phyloP scores from a whole-genome alignment of 352 stramenopile genomes.

The Pythium folliculosum region DNA sequence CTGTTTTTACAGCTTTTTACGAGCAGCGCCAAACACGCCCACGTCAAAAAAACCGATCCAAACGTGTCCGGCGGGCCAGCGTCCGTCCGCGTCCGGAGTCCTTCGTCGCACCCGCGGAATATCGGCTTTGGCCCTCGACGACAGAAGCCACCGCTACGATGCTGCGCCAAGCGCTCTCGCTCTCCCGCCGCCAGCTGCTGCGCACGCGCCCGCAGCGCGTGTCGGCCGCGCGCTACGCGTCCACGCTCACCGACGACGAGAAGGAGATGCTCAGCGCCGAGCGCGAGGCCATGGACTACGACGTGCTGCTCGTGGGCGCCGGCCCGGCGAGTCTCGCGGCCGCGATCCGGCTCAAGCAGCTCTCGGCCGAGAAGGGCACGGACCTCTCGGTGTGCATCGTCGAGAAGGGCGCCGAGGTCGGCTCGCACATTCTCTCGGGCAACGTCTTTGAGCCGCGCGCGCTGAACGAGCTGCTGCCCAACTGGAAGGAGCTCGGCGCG shows the following conservation, averaged over 20 bases:
- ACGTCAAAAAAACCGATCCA: constrained; percentile 27
- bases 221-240: neutral
- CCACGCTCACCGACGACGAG: constrained; percentile 54
- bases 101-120: constrained; percentile 14
- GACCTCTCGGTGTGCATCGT: constrained; percentile 96
- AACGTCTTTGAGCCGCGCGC: constrained; percentile 99
- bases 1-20: constrained; percentile 11
- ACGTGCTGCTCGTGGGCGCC: constrained; percentile 95
- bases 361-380: constrained; percentile 91
- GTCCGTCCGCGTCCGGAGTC: neutral
- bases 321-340: constrained; percentile 93
- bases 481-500: constrained; percentile 92
- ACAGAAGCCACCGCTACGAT: constrained; percentile 5
- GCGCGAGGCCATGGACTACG: constrained; percentile 97
- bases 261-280: constrained; percentile 67
- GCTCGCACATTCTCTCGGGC: constrained; percentile 98
- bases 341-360: constrained; percentile 98
- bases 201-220: neutral
- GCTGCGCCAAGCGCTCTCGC: constrained; percentile 25
- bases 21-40: neutral
- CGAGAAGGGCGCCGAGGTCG: constrained; percentile 96
- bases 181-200: constrained; percentile 24
- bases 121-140: neutral
- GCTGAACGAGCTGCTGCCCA: constrained; percentile 95
- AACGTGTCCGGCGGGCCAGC: neutral